Base-by-base conservation (phyloP, 768 basidiomycete species). In the Lepiota brunneoincarnata region DNA sequence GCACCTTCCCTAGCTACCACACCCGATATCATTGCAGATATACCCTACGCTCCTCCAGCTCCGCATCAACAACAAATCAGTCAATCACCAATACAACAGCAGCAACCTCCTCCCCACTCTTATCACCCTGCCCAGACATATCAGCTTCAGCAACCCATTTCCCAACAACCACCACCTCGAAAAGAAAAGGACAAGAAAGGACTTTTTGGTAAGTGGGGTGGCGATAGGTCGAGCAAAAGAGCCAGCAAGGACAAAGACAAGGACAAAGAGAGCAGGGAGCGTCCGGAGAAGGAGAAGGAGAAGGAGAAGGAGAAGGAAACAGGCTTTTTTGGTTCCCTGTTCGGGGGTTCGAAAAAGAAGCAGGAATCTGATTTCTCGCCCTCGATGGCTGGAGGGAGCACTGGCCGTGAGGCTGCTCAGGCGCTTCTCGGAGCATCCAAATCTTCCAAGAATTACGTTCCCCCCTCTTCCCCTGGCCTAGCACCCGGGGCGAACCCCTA, bases 281-380 rank as follows among this genome's bases (percentile, higher is more conserved):
- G 78, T 74, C 57, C 72, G 64, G 48, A 81, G 58, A 74, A 76
- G 40, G 80, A 86, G 59, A 82, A 81, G 63, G 86, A 88, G 64
- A 85, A 86, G 67, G 87, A 86, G 59, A 82, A 81, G 63, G 86
- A 88, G 64, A 85, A 86, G 67, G 87, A 89, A n/a, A 72, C 82
- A 17, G 79, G 93, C 1, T 97, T 98, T 75, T 93, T 98, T 59
- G 93, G 93, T 2, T 92, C 91, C 10, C 75, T 98, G 3, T 98
- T 98, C 67, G 86, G 92, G 20, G 78, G 86, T 67, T 46, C 44
- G 9, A 93, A 91, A 78, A 97, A 94, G 79, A 86, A 85, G 61
- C 87, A 91, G 38, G 91, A 95, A 40, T 67, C 73, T 12, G 67
- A 75, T 20, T 63, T 63, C 43, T 68, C 78, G 23, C 66, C 68